A percentile compares a stretch with the other conserved stretches of the same genome.
phyloP scores from a whole-genome alignment of 208 protist genomes.

The Acanthamoeba royreba region DNA sequence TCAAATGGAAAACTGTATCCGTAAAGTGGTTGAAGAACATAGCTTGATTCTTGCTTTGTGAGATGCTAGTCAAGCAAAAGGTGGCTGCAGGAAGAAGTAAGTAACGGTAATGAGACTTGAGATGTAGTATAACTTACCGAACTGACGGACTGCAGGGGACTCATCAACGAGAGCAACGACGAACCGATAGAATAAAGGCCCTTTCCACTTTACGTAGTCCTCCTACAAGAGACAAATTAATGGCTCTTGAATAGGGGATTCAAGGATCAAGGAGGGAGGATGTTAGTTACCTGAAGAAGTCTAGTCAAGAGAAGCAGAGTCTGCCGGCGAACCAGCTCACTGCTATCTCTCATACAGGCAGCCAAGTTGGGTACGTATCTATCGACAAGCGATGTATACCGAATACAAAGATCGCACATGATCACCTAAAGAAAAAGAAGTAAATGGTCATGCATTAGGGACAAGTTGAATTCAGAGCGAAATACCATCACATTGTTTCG shows the following conservation, averaged over 20 bases:
- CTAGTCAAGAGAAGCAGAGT: constrained; percentile 64
- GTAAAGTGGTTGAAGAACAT: constrained; percentile 63
- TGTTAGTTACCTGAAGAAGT: constrained; percentile 40
- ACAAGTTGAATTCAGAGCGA: background rate
- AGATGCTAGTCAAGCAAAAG: constrained; percentile 54
- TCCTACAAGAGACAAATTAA: constrained; percentile 39
- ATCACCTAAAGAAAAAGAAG: constrained; percentile 51
- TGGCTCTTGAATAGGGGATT: background rate
- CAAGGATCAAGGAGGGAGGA: background rate
- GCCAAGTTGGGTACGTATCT: constrained; percentile 68
- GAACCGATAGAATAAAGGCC: constrained; percentile 69
- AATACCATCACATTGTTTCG: constrained; percentile 55
- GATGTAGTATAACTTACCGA: background rate
- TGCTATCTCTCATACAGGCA: constrained; percentile 59
- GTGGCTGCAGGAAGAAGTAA: constrained; percentile 38
- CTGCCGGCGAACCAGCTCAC: constrained; percentile 70
- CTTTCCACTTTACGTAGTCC: constrained; percentile 77
- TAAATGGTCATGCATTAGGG: constrained; percentile 42
- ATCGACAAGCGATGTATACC: constrained; percentile 65
- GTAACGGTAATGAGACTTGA: background rate
- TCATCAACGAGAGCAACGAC: constrained; percentile 64
- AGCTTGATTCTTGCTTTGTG: background rate
- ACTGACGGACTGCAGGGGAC: background rate
- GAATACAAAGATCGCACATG: constrained; percentile 76
- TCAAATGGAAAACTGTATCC: constrained; percentile 68